Percentiles rank a stretch among this genome's conserved stretches.
Conservation (phyloP, 768 basidiomycete genomes). For the Leccinum subgranulosum region DNA sequence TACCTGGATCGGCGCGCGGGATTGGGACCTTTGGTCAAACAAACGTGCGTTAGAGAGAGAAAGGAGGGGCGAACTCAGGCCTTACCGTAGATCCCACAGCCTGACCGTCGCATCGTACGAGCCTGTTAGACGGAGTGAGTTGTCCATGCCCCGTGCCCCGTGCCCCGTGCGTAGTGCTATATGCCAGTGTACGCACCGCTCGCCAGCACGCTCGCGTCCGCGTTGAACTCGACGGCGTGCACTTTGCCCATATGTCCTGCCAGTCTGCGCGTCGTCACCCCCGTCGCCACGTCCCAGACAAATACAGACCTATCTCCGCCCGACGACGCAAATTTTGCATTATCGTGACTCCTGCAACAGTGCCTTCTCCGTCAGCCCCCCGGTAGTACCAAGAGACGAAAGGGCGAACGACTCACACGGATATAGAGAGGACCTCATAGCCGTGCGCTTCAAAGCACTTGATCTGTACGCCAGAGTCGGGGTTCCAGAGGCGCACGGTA, state of each 20-base stretch:
- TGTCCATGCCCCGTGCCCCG: neutral
- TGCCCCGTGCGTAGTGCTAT: no score
- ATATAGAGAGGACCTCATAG: conserved; percentile 89
- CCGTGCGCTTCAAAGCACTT: conserved; percentile 90
- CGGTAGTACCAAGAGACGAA: neutral
- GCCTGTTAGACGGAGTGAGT: conserved; percentile 41
- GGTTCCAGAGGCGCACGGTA: conserved; percentile 89
- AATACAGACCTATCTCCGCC: conserved; percentile 94
- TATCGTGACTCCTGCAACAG: conserved; percentile 74
- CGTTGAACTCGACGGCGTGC: conserved; percentile 86
- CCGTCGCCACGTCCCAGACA: conserved; percentile 92
- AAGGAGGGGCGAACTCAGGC: no score
- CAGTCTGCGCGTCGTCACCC: conserved; percentile 77
- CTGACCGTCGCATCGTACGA: conserved; percentile 91
- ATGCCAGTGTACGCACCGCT: conserved; percentile 77
- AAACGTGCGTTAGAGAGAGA: neutral
- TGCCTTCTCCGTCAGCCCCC: neutral
- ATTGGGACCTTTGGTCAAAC: conserved; percentile 53
- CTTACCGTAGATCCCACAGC: conserved; percentile 86
- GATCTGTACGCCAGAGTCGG: conserved; percentile 80
- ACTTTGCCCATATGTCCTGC: conserved; percentile 91
- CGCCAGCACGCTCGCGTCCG: conserved; percentile 81
- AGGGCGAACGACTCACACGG: conserved; percentile 58
- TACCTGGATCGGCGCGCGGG: conserved; percentile 84
- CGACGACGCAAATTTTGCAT: conserved; percentile 88